phyloP scores from a whole-genome alignment of 2,329 filamentous ascomycete species.

The Aureobasidium sp. region DNA sequence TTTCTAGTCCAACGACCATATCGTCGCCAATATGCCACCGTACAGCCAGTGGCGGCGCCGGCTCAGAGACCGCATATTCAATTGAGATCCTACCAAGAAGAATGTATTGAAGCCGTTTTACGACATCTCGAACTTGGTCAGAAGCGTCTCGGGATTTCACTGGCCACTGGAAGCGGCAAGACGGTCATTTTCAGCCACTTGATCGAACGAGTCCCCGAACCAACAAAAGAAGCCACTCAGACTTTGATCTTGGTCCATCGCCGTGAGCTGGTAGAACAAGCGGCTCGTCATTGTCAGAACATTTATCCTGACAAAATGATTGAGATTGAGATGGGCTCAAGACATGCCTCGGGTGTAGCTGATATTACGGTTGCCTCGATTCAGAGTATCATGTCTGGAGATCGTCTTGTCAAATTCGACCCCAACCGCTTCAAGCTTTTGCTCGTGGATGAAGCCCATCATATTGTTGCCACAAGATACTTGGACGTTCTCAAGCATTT shows the following conservation, averaged over 20 bases:
- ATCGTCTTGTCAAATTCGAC: conserved; percentile 76
- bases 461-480: conserved; percentile 83
- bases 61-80: conserved; percentile 36
- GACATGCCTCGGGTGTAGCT: conserved; percentile 68
- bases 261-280: conserved; percentile 89
- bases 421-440: conserved; percentile 76
- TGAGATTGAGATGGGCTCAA: conserved; percentile 84
- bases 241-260: conserved; percentile 90
- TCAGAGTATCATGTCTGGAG: conserved; percentile 70
- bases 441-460: conserved; percentile 92
- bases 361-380: conserved; percentile 94
- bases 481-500: conserved; percentile 72
- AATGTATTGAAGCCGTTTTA: conserved; percentile 77
- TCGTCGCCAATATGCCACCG: neutral
- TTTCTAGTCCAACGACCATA: neutral
- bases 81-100: conserved; percentile 78
- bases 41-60: conserved; percentile 4
- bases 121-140: conserved; percentile 60
- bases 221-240: conserved; percentile 54
- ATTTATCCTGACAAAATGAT: conserved; percentile 75
- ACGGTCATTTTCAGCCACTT: conserved; percentile 96
- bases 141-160: conserved; percentile 71
- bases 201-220: conserved; percentile 65
- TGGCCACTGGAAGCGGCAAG: conserved; percentile 83
- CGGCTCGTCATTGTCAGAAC: conserved; percentile 71